Evolutionary conservation across 306 rosid species (phyloP).

Genomic region (Comarum palustre): DNA sequence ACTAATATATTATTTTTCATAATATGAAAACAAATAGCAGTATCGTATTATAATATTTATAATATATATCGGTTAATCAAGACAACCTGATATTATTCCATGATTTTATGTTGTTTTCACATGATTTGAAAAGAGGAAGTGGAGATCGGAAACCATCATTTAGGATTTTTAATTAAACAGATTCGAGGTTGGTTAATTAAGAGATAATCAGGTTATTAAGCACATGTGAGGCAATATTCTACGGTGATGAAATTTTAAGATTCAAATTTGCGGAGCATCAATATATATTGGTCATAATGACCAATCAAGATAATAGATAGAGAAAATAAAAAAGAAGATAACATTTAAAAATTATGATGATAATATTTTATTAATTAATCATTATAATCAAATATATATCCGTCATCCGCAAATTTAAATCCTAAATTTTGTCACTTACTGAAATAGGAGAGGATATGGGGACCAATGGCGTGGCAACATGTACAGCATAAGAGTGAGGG

Average conservation of each 20-base stretch:
- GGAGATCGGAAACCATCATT: not conserved
- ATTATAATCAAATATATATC: no score
- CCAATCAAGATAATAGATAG: no score
- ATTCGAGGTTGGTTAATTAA: not conserved
- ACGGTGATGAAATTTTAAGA: no score
- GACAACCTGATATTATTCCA: not conserved
- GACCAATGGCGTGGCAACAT: not conserved
- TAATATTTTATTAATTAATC: no score
- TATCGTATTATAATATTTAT: not conserved
- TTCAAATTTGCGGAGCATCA: no score
- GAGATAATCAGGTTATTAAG: not conserved
- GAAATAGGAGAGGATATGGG: not conserved
- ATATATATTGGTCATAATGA: no score
- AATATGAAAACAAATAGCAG: not conserved
- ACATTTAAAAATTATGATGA: no score
- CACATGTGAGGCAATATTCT: not conserved
- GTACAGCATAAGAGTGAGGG: not conserved
- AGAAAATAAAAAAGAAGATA: no score
- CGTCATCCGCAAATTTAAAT: no score
- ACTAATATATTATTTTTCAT: not conserved
- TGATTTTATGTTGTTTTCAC: not conserved
- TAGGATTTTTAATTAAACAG: not conserved
- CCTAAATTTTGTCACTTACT: not conserved
- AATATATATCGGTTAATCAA: not conserved
- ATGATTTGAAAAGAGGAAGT: not conserved